Percentiles rank a stretch among this genome's conserved stretches.
Conservation (phyloP, 768 basidiomycete species). For the Cystofilobasidium ferigula region DNA sequence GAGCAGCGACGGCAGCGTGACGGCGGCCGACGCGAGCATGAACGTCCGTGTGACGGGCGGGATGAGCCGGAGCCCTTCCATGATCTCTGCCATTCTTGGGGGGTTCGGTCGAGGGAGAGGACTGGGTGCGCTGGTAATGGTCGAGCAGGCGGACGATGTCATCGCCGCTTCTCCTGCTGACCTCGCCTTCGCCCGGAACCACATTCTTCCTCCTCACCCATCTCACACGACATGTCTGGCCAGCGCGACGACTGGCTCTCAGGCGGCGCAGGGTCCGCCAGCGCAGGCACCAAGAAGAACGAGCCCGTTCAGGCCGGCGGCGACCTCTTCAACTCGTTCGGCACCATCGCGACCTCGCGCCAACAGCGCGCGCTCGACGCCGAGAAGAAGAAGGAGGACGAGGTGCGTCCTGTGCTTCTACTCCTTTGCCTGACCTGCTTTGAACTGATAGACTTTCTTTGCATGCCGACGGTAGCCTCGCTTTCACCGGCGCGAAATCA, state of each 20-base stretch:
- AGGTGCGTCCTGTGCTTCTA: constrained; percentile 45
- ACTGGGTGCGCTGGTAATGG: constrained; percentile 35
- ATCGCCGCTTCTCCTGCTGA: too few relatives aligned
- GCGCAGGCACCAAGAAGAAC: constrained; percentile 37
- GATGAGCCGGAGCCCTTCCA: background rate
- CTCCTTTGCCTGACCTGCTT: background rate
- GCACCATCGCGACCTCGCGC: constrained; percentile 56
- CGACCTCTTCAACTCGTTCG: constrained; percentile 84
- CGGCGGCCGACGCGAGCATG: constrained; percentile 12
- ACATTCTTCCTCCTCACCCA: background rate
- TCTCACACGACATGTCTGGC: constrained; percentile 3
- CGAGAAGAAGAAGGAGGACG: constrained; percentile 57
- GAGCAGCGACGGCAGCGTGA: constrained; percentile 29
- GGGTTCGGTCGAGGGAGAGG: background rate
- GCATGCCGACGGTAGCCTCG: constrained; percentile 27
- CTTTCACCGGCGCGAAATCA: constrained; percentile 37
- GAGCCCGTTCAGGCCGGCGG: constrained; percentile 43
- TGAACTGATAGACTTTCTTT: background rate
- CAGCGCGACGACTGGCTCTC: constrained; percentile 30
- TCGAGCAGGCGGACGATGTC: background rate
- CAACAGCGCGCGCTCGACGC: constrained; percentile 44
- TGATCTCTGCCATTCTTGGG: constrained; percentile 2
- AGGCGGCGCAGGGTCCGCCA: constrained; percentile 43
- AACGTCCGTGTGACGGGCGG: background rate
- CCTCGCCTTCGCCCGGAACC: too few relatives aligned